phyloP scores from a whole-genome alignment of 2,329 filamentous ascomycete species.

The Venturia nashicola region DNA sequence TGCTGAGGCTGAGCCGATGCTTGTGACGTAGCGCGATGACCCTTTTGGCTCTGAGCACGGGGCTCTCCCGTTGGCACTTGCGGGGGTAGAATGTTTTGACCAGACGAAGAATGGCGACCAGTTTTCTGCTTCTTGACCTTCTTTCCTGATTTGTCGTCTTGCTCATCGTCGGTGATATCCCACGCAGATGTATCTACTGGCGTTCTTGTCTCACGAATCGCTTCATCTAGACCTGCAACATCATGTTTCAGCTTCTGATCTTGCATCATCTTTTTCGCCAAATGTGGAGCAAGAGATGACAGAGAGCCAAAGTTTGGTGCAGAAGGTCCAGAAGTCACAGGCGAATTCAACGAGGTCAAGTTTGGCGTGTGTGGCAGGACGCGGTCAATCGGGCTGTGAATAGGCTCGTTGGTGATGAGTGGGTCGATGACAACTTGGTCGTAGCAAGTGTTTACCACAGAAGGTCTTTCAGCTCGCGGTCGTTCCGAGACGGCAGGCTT shows the following conservation, averaged over 20 bases:
- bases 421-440: constrained; percentile 1
- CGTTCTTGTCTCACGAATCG: constrained; percentile 11
- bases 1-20: background rate
- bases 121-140: constrained; percentile 7
- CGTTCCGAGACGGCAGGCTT: constrained; percentile 8
- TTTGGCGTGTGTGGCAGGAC: background rate
- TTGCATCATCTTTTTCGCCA: constrained; percentile 23
- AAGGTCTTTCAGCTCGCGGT: background rate
- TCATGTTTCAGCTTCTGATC: background rate
- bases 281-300: constrained; percentile 28
- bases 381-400: constrained; percentile 4
- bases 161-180: constrained; percentile 4
- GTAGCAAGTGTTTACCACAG: background rate
- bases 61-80: background rate
- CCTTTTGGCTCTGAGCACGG: constrained; percentile 1
- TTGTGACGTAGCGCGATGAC: background rate
- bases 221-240: background rate
- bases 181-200: constrained; percentile 19
- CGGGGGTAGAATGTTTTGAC: background rate
- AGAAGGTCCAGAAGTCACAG: background rate
- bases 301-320: constrained; percentile 13
- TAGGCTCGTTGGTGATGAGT: constrained; percentile 14
- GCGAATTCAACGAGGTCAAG: background rate
- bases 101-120: background rate
- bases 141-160: constrained; percentile 1